phyloP scores from a whole-genome alignment of 2,329 filamentous ascomycete genomes.

The Pseudogymnoascus sp. region DNA sequence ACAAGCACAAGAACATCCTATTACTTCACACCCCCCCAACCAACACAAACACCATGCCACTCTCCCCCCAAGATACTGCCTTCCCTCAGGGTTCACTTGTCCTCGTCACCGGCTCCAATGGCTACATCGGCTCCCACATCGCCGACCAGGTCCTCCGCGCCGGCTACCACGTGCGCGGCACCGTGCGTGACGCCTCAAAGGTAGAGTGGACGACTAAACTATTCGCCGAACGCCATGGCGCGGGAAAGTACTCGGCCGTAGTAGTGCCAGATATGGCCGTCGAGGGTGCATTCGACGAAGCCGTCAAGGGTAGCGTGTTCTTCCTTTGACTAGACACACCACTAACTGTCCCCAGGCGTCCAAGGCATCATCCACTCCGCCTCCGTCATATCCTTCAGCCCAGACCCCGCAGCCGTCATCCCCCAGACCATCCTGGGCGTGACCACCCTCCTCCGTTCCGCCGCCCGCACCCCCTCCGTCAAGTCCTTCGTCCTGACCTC shows the following conservation, averaged over 20 bases:
- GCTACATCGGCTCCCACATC: slow-evolving; percentile 34
- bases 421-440: neutral
- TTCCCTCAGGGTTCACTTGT: slow-evolving; percentile 27
- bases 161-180: slow-evolving; percentile 39
- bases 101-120: slow-evolving; percentile 36
- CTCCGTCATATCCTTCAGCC: slow-evolving; percentile 24
- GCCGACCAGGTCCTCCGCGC: slow-evolving; percentile 31
- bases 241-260: slow-evolving; percentile 29
- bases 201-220: slow-evolving; percentile 25
- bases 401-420: slow-evolving; percentile 21
- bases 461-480: slow-evolving; percentile 22
- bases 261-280: slow-evolving; percentile 29
- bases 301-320: slow-evolving; percentile 18
- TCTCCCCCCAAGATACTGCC: neutral
- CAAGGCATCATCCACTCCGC: slow-evolving; percentile 26
- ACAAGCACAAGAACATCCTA: neutral
- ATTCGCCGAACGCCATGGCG: slow-evolving; percentile 29
- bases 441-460: neutral
- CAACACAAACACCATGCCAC: neutral
- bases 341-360: slow-evolving; percentile 16
- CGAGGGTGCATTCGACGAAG: slow-evolving; percentile 21
- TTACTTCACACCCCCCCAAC: neutral
- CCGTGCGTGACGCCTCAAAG: slow-evolving; percentile 30
- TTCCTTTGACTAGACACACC: neutral
- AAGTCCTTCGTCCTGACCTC: slow-evolving; percentile 35